Conservation (phyloP, 805 yeast genomes). For the Schwanniomyces sp. region DNA sequence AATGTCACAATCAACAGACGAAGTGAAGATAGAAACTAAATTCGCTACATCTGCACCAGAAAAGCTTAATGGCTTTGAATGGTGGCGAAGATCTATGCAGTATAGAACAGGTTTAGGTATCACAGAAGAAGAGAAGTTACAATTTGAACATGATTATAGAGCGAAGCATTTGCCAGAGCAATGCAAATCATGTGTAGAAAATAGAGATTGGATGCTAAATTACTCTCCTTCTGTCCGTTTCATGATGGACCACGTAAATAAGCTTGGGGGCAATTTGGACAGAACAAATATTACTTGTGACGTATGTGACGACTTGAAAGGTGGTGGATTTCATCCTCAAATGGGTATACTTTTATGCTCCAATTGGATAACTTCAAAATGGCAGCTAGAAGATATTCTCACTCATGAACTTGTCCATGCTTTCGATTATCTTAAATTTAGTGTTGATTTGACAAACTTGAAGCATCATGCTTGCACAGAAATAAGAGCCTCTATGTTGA, state of each 20-base stretch:
- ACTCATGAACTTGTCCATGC: conserved; percentile 94
- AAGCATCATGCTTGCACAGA: conserved; percentile 97
- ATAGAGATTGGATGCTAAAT: conserved; percentile 74
- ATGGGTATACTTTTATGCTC: conserved; percentile 85
- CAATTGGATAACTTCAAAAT: conserved; percentile 69
- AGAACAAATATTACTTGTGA: conserved; percentile 68
- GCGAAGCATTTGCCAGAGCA: conserved; percentile 43
- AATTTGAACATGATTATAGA: conserved; percentile 60
- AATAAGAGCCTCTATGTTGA: conserved; percentile 85
- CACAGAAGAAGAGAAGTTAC: conserved; percentile 47
- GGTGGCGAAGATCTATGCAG: conserved; percentile 77
- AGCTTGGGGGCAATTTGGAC: conserved; percentile 53
- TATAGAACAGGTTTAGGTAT: conserved; percentile 73
- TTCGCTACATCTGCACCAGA: conserved; percentile 24
- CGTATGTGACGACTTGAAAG: conserved; percentile 73
- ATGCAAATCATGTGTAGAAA: conserved; percentile 71
- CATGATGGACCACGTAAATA: conserved; percentile 79
- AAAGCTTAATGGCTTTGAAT: conserved; percentile 56
- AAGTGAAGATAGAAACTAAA: not conserved
- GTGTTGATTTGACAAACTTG: conserved; percentile 81
- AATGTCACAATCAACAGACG: not conserved
- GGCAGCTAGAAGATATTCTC: conserved; percentile 86
- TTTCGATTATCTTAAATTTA: conserved; percentile 84
- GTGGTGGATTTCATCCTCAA: conserved; percentile 94
- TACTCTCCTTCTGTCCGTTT: conserved; percentile 85